Conservation (phyloP, 2,329 filamentous ascomycete genomes). For the Xylariales sp. region DNA sequence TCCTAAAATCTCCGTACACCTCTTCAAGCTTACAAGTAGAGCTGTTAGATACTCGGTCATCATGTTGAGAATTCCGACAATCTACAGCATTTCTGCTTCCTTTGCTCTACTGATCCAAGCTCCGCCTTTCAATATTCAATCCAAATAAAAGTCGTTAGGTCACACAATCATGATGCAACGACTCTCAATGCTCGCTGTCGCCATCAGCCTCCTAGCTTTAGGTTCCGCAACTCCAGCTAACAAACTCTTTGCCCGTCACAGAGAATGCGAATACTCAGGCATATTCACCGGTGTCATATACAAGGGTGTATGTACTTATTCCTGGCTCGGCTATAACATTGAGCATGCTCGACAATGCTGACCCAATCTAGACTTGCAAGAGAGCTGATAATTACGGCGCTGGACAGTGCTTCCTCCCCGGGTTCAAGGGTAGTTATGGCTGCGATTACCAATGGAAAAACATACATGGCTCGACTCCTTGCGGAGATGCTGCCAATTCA, state of each 20-base stretch:
- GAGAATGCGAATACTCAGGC: slow-evolving; percentile 1
- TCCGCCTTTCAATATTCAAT: too few species aligned
- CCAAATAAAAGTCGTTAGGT: too few species aligned
- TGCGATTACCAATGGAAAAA: slow-evolving; percentile 5
- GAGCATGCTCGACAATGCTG: not conserved
- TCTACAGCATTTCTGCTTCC: too few species aligned
- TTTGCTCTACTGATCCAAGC: too few species aligned
- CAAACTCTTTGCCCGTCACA: slow-evolving; percentile 5
- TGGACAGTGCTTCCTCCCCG: not conserved
- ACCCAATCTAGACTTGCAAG: slow-evolving; percentile 1
- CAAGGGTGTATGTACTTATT: not conserved
- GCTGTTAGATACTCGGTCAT: too few species aligned
- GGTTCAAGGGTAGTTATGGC: not conserved
- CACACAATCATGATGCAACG: too few species aligned
- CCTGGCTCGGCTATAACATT: not conserved
- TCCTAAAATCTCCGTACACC: too few species aligned
- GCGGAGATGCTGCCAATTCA: not conserved
- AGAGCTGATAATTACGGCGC: not conserved
- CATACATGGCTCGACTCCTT: not conserved
- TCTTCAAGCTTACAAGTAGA: too few species aligned
- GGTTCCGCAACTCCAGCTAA: slow-evolving; percentile 1
- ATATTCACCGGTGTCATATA: not conserved
- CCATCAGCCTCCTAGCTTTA: not conserved
- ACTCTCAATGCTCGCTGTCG: too few species aligned
- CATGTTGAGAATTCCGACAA: too few species aligned